Evolutionary conservation across 306 rosid species (phyloP), one percentile per base, ranked within the genome.

Genomic region (Cyamopsis tetragonoloba): DNA sequence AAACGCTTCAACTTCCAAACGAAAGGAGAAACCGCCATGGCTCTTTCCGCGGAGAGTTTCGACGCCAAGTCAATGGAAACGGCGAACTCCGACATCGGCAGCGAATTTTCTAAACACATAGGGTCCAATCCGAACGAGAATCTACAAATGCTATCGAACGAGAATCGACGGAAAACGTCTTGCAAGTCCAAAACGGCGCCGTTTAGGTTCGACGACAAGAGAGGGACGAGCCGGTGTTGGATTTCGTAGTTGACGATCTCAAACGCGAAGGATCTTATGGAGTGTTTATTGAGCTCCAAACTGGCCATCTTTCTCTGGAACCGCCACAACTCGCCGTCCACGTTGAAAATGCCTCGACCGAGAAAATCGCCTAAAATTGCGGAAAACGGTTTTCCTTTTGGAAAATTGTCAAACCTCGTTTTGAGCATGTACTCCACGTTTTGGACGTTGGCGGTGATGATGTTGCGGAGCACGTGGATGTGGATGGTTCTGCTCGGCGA

Each of bases 271-370:
- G 88, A 79, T 24, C 74, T 68, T 10, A 83, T 59, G 6, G 87
- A 83, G 48, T 19, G n/a, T 13, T 73, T 75, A 57, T 64, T 80
- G 5, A 91, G 89, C 64, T 85, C 88, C 10, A 79, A 30, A 31
- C 85, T 75, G 4, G 89, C 92, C 87, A 91, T 82, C 74, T 84
- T 86, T 50, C 72, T 80, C 68, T 90, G 97, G n/a, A 90, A 90
- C 44, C 53, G 68, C 97, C 97, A 90, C 6, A 23, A 9, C 0
- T 91, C 87, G 5, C 97, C 97, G 24, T 91, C 97, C 14, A 88
- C 95, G 83, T 91, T 91, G 87, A 91, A 91, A n/a, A 91, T 88
- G 0, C 97, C 97, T 5, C 76, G 77, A 2, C 97, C 97, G 1
- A 91, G 68, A 73, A 91, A 91, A 35, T 91, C 95, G 6, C 87